These are phyloP conservation scores for Thermoascus crustaceus DNA, from an alignment of 2,329 filamentous ascomycete genomes.

Conservation along the genomic window DNA sequence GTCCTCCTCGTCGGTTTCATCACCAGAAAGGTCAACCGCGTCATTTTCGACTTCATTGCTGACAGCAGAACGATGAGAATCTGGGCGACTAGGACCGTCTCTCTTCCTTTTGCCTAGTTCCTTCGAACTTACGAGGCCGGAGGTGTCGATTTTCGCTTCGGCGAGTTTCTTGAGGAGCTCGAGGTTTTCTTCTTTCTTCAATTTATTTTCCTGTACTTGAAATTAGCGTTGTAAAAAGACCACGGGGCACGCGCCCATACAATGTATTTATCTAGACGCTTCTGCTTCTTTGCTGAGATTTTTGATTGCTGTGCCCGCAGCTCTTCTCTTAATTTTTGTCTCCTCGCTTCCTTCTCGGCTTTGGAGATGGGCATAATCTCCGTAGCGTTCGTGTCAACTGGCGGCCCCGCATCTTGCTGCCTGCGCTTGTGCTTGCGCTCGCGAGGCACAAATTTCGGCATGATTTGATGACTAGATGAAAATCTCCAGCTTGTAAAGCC, in stretches of 20 bases:
- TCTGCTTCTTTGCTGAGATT: conserved; percentile 57
- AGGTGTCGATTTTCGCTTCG: conserved; percentile 71
- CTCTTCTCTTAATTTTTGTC: conserved; percentile 46
- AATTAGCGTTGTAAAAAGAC: conserved; percentile 12
- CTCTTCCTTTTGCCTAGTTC: conserved; percentile 62
- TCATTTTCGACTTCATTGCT: conserved; percentile 17
- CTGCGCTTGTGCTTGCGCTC: conserved; percentile 50
- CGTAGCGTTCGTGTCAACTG: conserved; percentile 41
- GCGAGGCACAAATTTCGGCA: conserved; percentile 46
- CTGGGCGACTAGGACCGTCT: conserved; percentile 41
- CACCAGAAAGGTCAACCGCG: conserved; percentile 22
- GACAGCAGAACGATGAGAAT: conserved; percentile 9
- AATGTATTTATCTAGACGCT: conserved; percentile 62
- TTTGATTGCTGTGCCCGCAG: conserved; percentile 47
- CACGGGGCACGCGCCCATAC: conserved; percentile 26
- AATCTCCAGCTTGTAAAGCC: conserved; percentile 8
- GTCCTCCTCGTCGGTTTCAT: conserved; percentile 29
- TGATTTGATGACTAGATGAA: conserved; percentile 13
- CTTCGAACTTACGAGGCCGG: conserved; percentile 67
- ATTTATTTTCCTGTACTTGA: conserved; percentile 64
- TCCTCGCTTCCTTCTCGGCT: conserved; percentile 46
- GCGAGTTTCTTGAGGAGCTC: conserved; percentile 77
- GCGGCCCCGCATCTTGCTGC: conserved; percentile 17
- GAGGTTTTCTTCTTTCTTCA: conserved; percentile 87
- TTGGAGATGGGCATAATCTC: conserved; percentile 40